Conservation (phyloP, 2,329 filamentous ascomycete species). For the Xylaria sp. region DNA sequence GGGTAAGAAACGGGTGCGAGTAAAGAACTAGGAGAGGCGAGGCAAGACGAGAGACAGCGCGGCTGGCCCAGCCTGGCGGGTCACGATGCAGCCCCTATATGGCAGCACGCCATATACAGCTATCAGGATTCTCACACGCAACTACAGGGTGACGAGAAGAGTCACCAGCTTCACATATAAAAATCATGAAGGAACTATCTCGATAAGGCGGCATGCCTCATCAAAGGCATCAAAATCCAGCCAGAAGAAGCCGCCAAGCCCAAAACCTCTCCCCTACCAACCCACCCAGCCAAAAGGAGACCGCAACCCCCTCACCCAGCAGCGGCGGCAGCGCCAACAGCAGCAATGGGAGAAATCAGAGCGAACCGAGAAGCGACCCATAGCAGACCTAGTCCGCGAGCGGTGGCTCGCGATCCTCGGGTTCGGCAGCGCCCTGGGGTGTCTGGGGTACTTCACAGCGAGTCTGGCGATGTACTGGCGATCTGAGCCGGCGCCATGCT, state of each 20-base stretch:
- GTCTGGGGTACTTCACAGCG: slow-evolving; percentile 60
- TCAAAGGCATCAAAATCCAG: slow-evolving; percentile 24
- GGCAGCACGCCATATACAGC: slow-evolving; percentile 22
- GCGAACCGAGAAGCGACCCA: slow-evolving; percentile 26
- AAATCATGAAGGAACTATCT: slow-evolving; percentile 18
- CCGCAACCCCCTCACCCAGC: slow-evolving; percentile 9
- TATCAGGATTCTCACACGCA: slow-evolving; percentile 22
- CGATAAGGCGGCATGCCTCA: slow-evolving; percentile 39
- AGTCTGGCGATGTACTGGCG: slow-evolving; percentile 43
- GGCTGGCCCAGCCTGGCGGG: neutral
- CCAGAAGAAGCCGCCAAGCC: slow-evolving; percentile 13
- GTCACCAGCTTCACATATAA: slow-evolving; percentile 17
- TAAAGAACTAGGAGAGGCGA: neutral
- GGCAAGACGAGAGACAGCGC: neutral
- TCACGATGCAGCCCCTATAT: slow-evolving; percentile 28
- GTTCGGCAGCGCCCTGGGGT: slow-evolving; percentile 57
- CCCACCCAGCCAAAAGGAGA: slow-evolving; percentile 24
- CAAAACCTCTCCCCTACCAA: slow-evolving; percentile 44
- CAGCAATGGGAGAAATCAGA: slow-evolving; percentile 5
- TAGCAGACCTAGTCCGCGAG: slow-evolving; percentile 47
- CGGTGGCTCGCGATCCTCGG: slow-evolving; percentile 59
- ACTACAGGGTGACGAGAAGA: slow-evolving; percentile 7
- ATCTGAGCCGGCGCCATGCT: slow-evolving; percentile 40
- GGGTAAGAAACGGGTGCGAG: neutral
- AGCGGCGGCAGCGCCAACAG: slow-evolving; percentile 12